Evolutionary conservation across 2,329 filamentous ascomycete genomes (phyloP), one percentile per base, ranked within the genome.

Genomic region (Aspergillus latus): DNA sequence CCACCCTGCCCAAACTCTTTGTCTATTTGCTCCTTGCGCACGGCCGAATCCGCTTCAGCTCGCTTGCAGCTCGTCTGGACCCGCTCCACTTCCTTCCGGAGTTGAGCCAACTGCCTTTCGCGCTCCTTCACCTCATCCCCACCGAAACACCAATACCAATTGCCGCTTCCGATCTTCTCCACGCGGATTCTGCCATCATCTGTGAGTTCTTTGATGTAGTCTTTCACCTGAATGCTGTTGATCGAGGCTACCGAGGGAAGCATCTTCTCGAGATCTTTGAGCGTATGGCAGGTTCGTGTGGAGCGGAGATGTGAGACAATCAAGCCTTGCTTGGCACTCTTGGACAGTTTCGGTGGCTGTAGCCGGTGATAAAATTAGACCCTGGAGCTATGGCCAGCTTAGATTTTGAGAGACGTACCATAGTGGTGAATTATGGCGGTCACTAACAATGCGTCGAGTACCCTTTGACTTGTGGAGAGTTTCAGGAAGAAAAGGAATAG

Each of bases 121-220:
- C 73, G 75, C 15, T 72, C 68, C 47, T 78, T 80, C 66, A 76
- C 80, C 65, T 82, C 82, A 52, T 87, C 84, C 29, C 79, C 83
- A 15, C 73, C 76, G 67, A 88, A 88, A 60, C 79, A 82, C 86
- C 86, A 89, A 73, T 88, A 88, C 86, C 86, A 89, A 68, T 88
- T 88, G 29, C 84, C 85, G 60, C 80, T 86, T 43, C 86, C 86
- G 64, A 89, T 88, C 70, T 88, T 88, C 74, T 88, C 86, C 29
- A 87, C 82, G 15, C 80, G 80, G 59, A 88, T 81, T 63, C 81
- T 79, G 64, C 77, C 78, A 55, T 88, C 86, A 64, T 88, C 84
- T 8, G 77, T 74, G 16, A 88, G 78, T 4, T 79, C 76, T 67
- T 87, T 84, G 15, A 88, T 74, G 66, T 85, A 87, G 64, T 88